Evolutionary conservation across 1,139 yeast species (phyloP), one percentile per base, ranked within the genome.

Genomic region (Candida neerlandica): DNA sequence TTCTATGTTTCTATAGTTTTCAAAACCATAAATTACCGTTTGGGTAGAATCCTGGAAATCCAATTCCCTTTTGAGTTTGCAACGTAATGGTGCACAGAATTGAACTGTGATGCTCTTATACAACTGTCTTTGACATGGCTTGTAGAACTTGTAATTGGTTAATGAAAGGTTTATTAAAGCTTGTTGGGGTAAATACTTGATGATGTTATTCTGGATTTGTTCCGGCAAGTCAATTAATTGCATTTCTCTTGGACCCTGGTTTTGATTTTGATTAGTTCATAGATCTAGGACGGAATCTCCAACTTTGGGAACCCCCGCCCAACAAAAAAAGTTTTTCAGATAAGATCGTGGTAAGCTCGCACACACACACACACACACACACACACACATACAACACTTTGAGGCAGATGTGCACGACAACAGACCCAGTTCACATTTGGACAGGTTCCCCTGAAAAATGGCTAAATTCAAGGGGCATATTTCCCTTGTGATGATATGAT

Each of bases 141-240:
- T 57, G 53, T 75, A 75, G 54, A 69, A 69, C 40, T 59, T 57
- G 56, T 55, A 74, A 56, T 70, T 73, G 21, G 80, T 72, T 18
- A 59, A 58, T 1, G 78, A 66, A n/a, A 75, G 61, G 46, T 67
- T 70, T 34, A 71, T 45, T 6, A 72, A 57, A 35, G 65, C 63
- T 47, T 69, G 69, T 50, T 73, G 77, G 2, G 73, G 69, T n/a
- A 72, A 60, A 46, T 58, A 70, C 15, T 44, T 51, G 10, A 70
- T 56, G 32, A 71, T 59, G 18, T 49, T 41, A 10, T 18, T 18
- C 29, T 41, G 18, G 2, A 41, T 41, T 3, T 7, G 11, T 10
- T 19, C 27, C 2, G 44, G 44, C 11, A 41, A 30, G 12, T 41
- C 44, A 30, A 30, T 29, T 19, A 41, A 16, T 14, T 15, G 29